Evolutionary conservation across 2,329 filamentous ascomycete species (phyloP).

Genomic region (Talaromyces islandicus): DNA sequence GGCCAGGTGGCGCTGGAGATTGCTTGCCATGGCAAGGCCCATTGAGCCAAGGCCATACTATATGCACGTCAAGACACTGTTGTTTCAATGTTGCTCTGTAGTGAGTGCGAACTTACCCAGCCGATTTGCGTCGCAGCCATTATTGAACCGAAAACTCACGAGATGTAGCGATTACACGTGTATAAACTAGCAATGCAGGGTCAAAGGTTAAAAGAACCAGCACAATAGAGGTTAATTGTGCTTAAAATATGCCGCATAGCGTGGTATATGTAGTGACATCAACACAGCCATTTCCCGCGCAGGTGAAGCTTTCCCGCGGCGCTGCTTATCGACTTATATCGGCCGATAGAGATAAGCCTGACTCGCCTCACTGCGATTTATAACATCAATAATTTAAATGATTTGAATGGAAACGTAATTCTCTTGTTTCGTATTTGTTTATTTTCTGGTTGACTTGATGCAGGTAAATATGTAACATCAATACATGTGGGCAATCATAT

Average conservation of each 20-base stretch:
- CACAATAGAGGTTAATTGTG: no score
- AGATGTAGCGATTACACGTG: background rate
- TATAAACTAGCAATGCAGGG: no score
- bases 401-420: no score
- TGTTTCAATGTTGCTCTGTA: background rate
- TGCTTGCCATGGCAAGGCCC: conserved; percentile 40
- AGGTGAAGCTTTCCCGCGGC: background rate
- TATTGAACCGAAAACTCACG: background rate
- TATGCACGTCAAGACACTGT: background rate
- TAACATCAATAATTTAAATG: no score
- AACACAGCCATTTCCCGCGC: background rate
- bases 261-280: no score
- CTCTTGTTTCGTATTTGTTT: no score
- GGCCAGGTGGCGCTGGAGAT: conserved; percentile 36
- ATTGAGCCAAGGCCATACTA: conserved; percentile 41
- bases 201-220: no score
- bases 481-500: no score
- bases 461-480: no score
- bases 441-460: no score
- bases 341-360: background rate
- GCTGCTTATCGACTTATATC: background rate
- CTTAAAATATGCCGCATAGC: background rate
- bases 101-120: conserved; percentile 21
- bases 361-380: no score
- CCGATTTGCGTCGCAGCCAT: conserved; percentile 22